phyloP scores from a whole-genome alignment of 2,329 filamentous ascomycete species.

The Paramyrothecium roridum region DNA sequence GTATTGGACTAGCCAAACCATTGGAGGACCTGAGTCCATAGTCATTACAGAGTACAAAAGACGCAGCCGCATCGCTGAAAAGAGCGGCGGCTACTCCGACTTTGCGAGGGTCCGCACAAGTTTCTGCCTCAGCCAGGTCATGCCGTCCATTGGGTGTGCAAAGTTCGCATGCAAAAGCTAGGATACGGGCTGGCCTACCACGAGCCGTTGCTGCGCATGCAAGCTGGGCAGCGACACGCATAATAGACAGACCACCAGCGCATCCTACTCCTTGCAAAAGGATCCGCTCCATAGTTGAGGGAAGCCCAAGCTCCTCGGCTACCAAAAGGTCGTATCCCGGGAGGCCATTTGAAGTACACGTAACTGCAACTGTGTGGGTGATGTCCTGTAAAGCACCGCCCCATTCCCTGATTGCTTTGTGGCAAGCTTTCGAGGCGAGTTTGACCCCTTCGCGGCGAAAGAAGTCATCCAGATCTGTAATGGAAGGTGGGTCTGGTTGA shows the following conservation, averaged over 20 bases:
- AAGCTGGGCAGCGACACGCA: not conserved
- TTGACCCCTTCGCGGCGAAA: not conserved
- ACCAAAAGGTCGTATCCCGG: not conserved
- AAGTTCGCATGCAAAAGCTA: not conserved
- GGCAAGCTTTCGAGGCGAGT: not conserved
- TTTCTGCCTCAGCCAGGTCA: not conserved
- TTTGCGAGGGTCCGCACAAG: not conserved
- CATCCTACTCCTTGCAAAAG: not conserved
- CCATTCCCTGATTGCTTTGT: not conserved
- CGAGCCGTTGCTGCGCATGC: not conserved
- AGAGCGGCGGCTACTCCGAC: not conserved
- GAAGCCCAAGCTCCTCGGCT: not conserved
- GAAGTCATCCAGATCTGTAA: not conserved
- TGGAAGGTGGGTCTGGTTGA: not conserved
- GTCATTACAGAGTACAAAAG: not conserved
- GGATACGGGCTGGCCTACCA: not conserved
- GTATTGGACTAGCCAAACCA: too few species aligned
- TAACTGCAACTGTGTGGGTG: not conserved
- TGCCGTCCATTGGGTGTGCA: not conserved
- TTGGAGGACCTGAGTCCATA: not conserved
- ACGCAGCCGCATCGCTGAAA: not conserved
- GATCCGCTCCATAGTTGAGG: not conserved
- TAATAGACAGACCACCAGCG: not conserved
- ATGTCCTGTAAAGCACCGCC: not conserved
- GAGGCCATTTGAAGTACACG: not conserved